Evolutionary conservation across 2,329 filamentous ascomycete genomes (phyloP), one percentile per base, ranked within the genome.

Genomic region (Spiromastix sp.): DNA sequence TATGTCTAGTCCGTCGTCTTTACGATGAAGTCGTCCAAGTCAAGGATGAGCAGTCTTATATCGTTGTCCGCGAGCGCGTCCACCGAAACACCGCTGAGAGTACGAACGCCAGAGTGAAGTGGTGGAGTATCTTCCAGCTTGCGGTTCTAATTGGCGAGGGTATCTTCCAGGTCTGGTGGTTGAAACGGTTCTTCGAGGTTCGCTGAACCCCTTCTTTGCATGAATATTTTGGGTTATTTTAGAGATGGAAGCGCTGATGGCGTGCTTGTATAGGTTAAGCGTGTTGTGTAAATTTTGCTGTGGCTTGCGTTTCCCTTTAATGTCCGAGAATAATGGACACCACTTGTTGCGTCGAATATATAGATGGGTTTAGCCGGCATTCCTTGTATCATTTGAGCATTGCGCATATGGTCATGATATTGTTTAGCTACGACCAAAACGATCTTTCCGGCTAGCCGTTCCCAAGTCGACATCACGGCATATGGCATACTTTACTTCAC

Each of bases 61-160:
- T 98, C 54, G 79, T 98, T 43, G 68, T 96, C 40, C 82, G 91
- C 50, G 91, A 98, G 68, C 77, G 91, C 55, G 94, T 85, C 49
- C 91, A 98, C 72, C 77, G 91, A 59, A 98, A 98, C 69, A 98
- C 91, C 7, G 91, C 91, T 45, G 91, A 98, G 70, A 95, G 87
- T 73, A 98, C 91, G 54, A 98, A 98, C 64, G 75, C 78, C 49
- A 76, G 91, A 48, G 91, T 98, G 59, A 98, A 98, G 71, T 98
- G 91, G 91, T 98, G 91, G 91, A 95, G 91, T 63, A 74, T 96
- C 51, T 96, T 96, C 64, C 87, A 98, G 64, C 77, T 98, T 46
- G 74, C 77, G 38, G 79, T 96, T 33, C 74, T 98, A 44, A 71
- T 93, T 47, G 86, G 82, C 52, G 85, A 96, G 69, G 91, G 86